These are phyloP conservation scores for Pulicaria dysenterica DNA, from an alignment of 129 eudicot genomes.

Conservation along the genomic window DNA sequence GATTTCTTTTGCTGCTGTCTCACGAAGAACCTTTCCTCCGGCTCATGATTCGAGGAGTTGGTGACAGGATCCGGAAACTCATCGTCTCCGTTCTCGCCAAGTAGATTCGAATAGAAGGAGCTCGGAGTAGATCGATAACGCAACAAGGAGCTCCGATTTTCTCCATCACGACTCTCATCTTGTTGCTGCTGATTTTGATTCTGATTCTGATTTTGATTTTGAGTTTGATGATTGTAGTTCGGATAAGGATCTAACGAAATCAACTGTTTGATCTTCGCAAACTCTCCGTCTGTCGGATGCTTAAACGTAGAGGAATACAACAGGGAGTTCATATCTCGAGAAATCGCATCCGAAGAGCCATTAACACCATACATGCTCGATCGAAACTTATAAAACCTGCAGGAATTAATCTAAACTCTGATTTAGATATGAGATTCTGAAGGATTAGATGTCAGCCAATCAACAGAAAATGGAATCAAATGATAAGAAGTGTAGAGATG, in stretches of 20 bases:
- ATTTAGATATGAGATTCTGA: neutral
- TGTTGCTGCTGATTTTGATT: neutral
- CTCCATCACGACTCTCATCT: neutral
- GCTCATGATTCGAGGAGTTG: constrained; percentile 26
- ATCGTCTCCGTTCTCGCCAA: constrained; percentile 37
- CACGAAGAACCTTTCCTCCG: constrained; percentile 35
- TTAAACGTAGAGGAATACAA: constrained; percentile 48
- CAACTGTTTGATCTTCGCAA: constrained; percentile 45
- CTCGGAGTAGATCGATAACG: constrained; percentile 74
- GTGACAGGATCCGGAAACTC: constrained; percentile 34
- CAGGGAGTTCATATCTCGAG: constrained; percentile 53
- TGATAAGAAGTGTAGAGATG: constrained; percentile 6
- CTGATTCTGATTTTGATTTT: neutral
- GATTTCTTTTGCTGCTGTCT: constrained; percentile 17
- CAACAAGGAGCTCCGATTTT: constrained; percentile 30
- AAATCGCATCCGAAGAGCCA: constrained; percentile 46
- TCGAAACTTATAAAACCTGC: neutral
- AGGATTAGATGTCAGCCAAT: constrained; percentile 13
- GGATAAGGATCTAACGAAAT: constrained; percentile 46
- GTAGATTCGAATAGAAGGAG: constrained; percentile 53
- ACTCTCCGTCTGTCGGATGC: constrained; percentile 46
- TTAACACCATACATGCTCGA: constrained; percentile 43
- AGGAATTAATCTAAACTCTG: neutral
- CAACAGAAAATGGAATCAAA: constrained; percentile 18
- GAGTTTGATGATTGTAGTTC: constrained; percentile 19